These are phyloP conservation scores for Coelastrella sp. DNA, from an alignment of 139 green algal genomes.

Conservation along the genomic window DNA sequence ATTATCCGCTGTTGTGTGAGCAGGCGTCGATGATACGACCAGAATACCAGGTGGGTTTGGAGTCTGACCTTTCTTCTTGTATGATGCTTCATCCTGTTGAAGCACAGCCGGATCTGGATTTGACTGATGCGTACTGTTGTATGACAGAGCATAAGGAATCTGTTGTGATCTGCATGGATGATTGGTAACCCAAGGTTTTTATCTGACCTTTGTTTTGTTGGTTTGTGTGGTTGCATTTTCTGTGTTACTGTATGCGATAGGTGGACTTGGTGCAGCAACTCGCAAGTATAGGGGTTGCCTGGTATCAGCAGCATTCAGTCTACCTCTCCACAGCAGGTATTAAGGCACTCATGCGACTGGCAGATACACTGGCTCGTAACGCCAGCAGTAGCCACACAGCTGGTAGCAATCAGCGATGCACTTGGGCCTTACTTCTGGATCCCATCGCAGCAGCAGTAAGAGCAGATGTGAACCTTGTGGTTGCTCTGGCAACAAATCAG, in stretches of 20 bases:
- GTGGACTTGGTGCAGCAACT: constrained; percentile 40
- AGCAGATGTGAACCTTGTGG: constrained; percentile 20
- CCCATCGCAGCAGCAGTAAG: constrained; percentile 4
- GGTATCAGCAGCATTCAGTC: constrained; percentile 35
- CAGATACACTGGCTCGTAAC: constrained; percentile 7
- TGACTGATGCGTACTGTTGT: neutral
- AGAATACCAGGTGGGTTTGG: constrained; percentile 18
- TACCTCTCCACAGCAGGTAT: constrained; percentile 42
- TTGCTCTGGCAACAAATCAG: constrained; percentile 26
- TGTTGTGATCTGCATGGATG: no score
- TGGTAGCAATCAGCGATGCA: constrained; percentile 2
- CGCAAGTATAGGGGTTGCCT: constrained; percentile 28
- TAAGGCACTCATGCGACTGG: constrained; percentile 45
- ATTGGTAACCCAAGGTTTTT: no score
- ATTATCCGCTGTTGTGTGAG: constrained; percentile 57
- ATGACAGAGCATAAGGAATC: no score
- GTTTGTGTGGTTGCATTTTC: neutral
- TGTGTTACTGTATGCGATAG: constrained; percentile 7
- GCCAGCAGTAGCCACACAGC: neutral
- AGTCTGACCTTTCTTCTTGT: neutral
- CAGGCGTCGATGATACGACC: constrained; percentile 20
- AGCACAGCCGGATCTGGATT: neutral
- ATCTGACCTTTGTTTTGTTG: no score
- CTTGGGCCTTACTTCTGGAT: constrained; percentile 33
- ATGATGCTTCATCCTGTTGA: neutral